A percentile compares a stretch with the other conserved stretches of the same genome.
Conservation (phyloP, 2,329 filamentous ascomycete genomes). For the Pestalotiopsis sp. region DNA sequence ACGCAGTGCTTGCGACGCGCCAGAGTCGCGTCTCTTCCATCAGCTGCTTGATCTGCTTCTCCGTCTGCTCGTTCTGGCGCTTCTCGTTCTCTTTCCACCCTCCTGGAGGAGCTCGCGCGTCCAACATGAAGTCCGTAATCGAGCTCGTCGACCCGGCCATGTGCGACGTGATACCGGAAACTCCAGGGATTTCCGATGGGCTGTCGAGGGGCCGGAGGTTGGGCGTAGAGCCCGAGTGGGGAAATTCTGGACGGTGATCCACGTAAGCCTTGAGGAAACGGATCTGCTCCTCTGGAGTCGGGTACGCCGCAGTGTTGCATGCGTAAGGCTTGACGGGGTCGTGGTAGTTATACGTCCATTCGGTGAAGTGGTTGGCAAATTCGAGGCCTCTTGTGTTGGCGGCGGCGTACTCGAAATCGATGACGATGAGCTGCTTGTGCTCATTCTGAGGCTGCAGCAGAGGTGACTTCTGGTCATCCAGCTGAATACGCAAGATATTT, state of each 20-base stretch:
- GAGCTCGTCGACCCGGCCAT: constrained; percentile 46
- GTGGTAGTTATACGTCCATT: constrained; percentile 99
- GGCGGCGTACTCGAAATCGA: constrained; percentile 96
- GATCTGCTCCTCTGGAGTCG: constrained; percentile 77
- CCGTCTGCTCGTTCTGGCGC: constrained; percentile 63
- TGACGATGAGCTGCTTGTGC: constrained; percentile 95
- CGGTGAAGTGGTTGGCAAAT: constrained; percentile 97
- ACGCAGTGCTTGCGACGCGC: constrained; percentile 83
- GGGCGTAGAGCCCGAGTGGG: constrained; percentile 54
- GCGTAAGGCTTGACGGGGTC: constrained; percentile 65
- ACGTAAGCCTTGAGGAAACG: constrained; percentile 88
- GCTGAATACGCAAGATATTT: constrained; percentile 80
- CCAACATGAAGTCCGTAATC: constrained; percentile 78
- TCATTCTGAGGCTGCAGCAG: constrained; percentile 87
- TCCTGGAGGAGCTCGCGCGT: constrained; percentile 64
- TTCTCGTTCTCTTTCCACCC: constrained; percentile 65
- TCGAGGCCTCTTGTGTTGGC: constrained; percentile 86
- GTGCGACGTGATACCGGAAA: constrained; percentile 39
- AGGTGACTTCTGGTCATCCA: constrained; percentile 76
- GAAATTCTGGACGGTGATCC: constrained; percentile 74
- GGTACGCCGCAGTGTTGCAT: constrained; percentile 74
- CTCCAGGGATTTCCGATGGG: constrained; percentile 40
- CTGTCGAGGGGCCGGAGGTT: constrained; percentile 48
- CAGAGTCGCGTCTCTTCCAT: constrained; percentile 81
- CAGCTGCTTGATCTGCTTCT: constrained; percentile 70